Evolutionary conservation across 2,329 filamentous ascomycete genomes (phyloP).

Genomic region (Venturia carpophila): DNA sequence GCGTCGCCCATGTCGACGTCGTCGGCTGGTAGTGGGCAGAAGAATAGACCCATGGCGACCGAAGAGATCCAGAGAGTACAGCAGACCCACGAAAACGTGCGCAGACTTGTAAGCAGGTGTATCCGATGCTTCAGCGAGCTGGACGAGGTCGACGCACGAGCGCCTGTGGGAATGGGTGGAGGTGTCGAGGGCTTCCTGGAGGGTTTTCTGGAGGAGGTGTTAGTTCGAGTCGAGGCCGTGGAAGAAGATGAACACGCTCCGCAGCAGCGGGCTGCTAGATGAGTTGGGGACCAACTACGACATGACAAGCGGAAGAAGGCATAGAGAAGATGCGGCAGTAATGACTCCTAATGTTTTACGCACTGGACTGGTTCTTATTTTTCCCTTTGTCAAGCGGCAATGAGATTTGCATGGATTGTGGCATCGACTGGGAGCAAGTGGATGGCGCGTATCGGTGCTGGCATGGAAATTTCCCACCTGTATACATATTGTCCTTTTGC

Average conservation of each 20-base stretch:
- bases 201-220: slow-evolving; percentile 84
- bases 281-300: neutral
- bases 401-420: slow-evolving; percentile 6
- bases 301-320: neutral
- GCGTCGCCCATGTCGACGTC: neutral
- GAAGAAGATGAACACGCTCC: slow-evolving; percentile 12
- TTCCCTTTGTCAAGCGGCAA: neutral
- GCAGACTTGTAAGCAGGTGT: slow-evolving; percentile 73
- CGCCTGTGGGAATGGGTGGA: slow-evolving; percentile 87
- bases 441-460: neutral
- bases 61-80: slow-evolving; percentile 28
- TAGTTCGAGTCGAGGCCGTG: slow-evolving; percentile 76
- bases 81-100: slow-evolving; percentile 74
- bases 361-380: neutral
- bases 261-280: slow-evolving; percentile 9
- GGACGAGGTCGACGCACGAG: slow-evolving; percentile 76
- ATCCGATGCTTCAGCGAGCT: slow-evolving; percentile 81
- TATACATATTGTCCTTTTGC: neutral
- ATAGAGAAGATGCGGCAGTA: neutral
- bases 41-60: neutral
- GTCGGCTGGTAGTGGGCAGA: slow-evolving; percentile 1
- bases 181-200: slow-evolving; percentile 85
- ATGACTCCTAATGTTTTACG: slow-evolving; percentile 10
- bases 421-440: neutral
- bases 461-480: neutral